Evolutionary conservation across 495 filamentous ascomycete genomes (phyloP).

Genomic region (Lasiosphaeria ovina): DNA sequence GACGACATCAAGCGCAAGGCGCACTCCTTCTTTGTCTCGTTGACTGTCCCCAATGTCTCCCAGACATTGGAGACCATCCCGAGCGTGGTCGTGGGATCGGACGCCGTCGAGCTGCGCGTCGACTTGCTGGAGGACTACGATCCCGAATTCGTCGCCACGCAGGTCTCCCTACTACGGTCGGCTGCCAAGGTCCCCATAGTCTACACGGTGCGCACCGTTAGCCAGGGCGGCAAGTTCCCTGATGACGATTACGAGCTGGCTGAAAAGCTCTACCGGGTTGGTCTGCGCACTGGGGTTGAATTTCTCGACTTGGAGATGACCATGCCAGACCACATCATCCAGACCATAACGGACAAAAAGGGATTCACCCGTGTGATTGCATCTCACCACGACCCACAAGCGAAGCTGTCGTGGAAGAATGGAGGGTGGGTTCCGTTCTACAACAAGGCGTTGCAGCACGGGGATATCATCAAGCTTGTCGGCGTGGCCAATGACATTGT

Average conservation of each 20-base stretch:
- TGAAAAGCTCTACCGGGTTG: constrained; percentile 69
- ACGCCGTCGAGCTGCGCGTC: constrained; percentile 92
- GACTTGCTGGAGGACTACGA: constrained; percentile 80
- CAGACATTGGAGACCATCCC: constrained; percentile 61
- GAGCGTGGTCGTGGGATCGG: constrained; percentile 76
- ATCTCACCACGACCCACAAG: constrained; percentile 87
- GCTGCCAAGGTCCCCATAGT: constrained; percentile 80
- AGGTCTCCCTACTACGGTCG: constrained; percentile 76
- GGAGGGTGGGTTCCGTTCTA: constrained; percentile 84
- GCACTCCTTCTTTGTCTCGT: constrained; percentile 87
- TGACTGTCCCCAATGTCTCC: constrained; percentile 76
- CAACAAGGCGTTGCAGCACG: constrained; percentile 81
- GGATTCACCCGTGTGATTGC: constrained; percentile 79
- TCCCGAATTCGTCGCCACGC: constrained; percentile 73
- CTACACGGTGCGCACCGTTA: constrained; percentile 84
- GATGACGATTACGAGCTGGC: constrained; percentile 70
- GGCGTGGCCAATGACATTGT: constrained; percentile 73
- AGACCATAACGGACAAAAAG: constrained; percentile 63
- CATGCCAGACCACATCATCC: constrained; percentile 70
- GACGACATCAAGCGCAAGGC: constrained; percentile 64
- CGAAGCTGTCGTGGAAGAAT: constrained; percentile 79
- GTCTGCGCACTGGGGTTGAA: constrained; percentile 79
- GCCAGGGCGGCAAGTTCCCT: constrained; percentile 86
- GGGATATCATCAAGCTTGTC: constrained; percentile 92
- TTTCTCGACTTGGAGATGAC: constrained; percentile 93